Evolutionary conservation across 176 grass and related monocot genomes (phyloP), one percentile per base, ranked within the genome.

Genomic region (Ampelocalamus luodianensis): DNA sequence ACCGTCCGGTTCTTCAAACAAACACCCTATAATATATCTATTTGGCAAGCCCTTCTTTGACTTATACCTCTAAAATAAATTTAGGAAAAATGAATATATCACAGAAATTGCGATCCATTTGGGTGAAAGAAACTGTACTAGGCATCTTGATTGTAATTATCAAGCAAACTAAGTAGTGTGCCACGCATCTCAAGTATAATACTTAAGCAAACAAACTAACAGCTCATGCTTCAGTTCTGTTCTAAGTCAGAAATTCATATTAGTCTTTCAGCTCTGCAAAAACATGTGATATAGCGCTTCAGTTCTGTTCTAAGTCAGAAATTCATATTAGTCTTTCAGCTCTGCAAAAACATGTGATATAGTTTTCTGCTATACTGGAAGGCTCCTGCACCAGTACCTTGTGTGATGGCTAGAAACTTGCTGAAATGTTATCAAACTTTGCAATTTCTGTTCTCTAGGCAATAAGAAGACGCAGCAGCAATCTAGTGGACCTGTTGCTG

Each of bases 381-480:
- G 63, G 11, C 72, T 78, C 66, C 24, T 71, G 22, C 44, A 36
- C 7, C 17, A 56, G 18, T 72, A 76, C 22, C 10, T 16, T 76
- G 24, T 59, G 40, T 24, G 22, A 51, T 75, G 49, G 4, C 0
- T 73, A 11, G 48, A 69, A 69, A 89, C 53, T 50, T 59, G 43
- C 10, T n/a, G 12, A 62, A 8, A 11, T 80, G 51, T 79, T 49
- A 69, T 48, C 51, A 59, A 59, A 85, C 18, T 32, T 44, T 16
- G 51, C 13, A 66, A 59, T 12, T 69, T 85, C 27, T 80, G n/a
- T 85, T 85, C 8, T 85, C 16, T 53, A 89, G 88, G 88, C 23
- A 85, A 49, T 56, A 85, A 85, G 77, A 89, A 85, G 77, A 40
- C 16, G 0, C 71, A 89, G 11, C 62, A 81, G 32, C 82, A 85